phyloP scores from a whole-genome alignment of 306 rosid genomes.

The Pachyrhizus erosus region DNA sequence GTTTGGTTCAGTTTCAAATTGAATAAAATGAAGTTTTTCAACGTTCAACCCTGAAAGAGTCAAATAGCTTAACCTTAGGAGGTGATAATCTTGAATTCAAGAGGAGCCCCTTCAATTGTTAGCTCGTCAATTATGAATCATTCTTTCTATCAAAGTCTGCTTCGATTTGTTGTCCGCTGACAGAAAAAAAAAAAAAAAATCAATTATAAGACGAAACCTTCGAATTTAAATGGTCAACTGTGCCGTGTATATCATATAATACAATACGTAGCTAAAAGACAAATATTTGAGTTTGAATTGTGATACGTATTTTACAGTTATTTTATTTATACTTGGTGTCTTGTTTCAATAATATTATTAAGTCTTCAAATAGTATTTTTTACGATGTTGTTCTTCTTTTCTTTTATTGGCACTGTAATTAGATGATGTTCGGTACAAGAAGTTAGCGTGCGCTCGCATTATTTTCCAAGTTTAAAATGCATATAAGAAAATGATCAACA shows the following conservation, averaged over 20 bases:
- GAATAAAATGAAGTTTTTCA: background rate
- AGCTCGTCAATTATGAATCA: background rate
- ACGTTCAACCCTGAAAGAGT: slow-evolving; percentile 15
- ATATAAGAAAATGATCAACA: no score
- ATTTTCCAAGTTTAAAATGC: no score
- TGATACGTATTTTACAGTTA: background rate
- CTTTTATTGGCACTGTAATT: background rate
- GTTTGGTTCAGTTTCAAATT: background rate
- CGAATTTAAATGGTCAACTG: background rate
- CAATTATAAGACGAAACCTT: background rate
- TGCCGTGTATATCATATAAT: background rate
- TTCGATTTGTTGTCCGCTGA: background rate
- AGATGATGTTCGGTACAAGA: no score
- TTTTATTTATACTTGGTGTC: background rate
- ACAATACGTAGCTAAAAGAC: background rate
- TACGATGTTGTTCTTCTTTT: background rate
- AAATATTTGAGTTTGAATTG: background rate
- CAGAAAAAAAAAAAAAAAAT: background rate
- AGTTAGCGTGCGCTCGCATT: no score
- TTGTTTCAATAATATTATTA: background rate
- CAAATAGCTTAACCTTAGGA: slow-evolving; percentile 5
- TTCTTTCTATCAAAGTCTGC: background rate
- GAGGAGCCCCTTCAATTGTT: background rate
- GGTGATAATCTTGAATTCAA: slow-evolving; percentile 24
- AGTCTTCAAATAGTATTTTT: background rate